phyloP scores from a whole-genome alignment of 306 rosid species.

The Nissolia schottii region DNA sequence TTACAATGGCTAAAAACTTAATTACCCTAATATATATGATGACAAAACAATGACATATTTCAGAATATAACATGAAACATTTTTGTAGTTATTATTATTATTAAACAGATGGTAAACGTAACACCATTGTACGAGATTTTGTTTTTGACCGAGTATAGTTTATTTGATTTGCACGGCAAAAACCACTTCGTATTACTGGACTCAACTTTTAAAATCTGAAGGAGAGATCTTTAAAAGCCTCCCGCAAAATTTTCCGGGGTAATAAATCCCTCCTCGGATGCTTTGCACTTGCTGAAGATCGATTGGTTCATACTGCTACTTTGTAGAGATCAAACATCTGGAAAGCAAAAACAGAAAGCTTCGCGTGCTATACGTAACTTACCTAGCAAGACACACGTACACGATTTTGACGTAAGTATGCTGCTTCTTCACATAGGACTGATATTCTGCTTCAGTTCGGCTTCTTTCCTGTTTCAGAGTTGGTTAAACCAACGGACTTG shows the following conservation, averaged over 20 bases:
- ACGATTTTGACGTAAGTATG: neutral
- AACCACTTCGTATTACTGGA: neutral
- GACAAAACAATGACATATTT: no score
- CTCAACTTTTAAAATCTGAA: neutral
- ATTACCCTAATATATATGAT: no score
- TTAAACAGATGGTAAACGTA: neutral
- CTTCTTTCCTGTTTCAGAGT: constrained; percentile 9
- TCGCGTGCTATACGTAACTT: neutral
- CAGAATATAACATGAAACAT: no score
- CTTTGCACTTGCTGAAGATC: constrained; percentile 1
- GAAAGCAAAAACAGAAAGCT: neutral
- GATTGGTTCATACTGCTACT: neutral
- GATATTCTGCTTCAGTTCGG: constrained; percentile 10
- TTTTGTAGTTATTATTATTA: no score
- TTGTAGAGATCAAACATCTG: neutral
- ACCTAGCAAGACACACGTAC: constrained; percentile 16
- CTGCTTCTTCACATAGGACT: constrained; percentile 16
- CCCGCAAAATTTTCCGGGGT: constrained; percentile 16
- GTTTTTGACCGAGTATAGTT: neutral
- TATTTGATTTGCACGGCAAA: neutral
- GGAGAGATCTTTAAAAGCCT: neutral
- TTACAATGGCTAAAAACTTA: no score
- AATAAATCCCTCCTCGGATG: neutral
- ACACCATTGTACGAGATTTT: no score
- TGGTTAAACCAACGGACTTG: neutral